Percentiles rank a stretch among this genome's conserved stretches.
Conservation (phyloP, 2,329 filamentous ascomycete genomes). For the Ilyonectria mors-panacis region DNA sequence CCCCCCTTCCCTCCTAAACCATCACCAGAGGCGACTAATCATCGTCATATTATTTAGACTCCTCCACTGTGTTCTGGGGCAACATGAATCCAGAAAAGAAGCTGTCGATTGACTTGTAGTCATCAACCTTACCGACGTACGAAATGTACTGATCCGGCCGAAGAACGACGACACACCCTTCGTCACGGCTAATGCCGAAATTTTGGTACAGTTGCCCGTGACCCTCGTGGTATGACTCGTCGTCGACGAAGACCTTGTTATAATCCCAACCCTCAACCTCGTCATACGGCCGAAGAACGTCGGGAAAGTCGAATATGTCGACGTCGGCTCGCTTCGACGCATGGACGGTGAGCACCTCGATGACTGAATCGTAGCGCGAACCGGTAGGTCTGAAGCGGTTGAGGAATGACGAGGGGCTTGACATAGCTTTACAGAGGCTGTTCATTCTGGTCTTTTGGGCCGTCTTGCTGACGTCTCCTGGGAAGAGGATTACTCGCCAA, state of each 20-base stretch:
- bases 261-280: conserved; percentile 68
- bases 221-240: conserved; percentile 67
- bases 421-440: conserved; percentile 43
- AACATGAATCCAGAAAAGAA: conserved; percentile 28
- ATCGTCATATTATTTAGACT: not conserved
- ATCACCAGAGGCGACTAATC: not conserved
- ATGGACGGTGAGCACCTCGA: conserved; percentile 76
- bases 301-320: conserved; percentile 67
- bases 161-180: conserved; percentile 72
- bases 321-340: conserved; percentile 63
- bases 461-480: conserved; percentile 66
- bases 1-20: no score
- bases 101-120: conserved; percentile 20
- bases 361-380: conserved; percentile 49
- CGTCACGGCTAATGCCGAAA: conserved; percentile 70
- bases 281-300: conserved; percentile 57
- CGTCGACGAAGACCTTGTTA: conserved; percentile 70
- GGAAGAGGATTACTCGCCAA: conserved; percentile 74
- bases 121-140: conserved; percentile 34
- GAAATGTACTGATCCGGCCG: conserved; percentile 78
- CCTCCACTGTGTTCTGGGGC: not conserved
- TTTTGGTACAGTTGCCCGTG: conserved; percentile 66
- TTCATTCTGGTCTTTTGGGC: conserved; percentile 50
- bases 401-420: conserved; percentile 52
- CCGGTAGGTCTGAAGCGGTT: conserved; percentile 28